phyloP scores from a whole-genome alignment of 2,329 filamentous ascomycete genomes.

The Neophaeococcomyces mojaviensis region DNA sequence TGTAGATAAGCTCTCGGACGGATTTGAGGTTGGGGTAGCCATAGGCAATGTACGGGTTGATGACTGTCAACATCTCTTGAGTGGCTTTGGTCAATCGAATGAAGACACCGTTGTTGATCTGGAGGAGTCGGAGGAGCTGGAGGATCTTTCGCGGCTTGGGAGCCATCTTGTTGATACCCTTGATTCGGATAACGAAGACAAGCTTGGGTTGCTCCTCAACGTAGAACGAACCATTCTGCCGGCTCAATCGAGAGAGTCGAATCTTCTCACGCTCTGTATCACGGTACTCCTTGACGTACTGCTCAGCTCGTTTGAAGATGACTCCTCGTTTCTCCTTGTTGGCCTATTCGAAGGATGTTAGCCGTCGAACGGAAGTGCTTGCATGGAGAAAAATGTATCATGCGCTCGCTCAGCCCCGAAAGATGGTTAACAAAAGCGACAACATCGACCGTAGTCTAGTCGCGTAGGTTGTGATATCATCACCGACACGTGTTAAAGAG shows the following conservation, averaged over 20 bases:
- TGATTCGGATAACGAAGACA: slow-evolving; percentile 97
- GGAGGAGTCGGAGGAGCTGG: slow-evolving; percentile 96
- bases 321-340: slow-evolving; percentile 97
- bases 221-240: slow-evolving; percentile 88
- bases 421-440: slow-evolving; percentile 96
- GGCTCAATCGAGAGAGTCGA: slow-evolving; percentile 79
- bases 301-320: slow-evolving; percentile 99
- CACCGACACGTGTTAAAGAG: slow-evolving; percentile 48
- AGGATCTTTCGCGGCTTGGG: slow-evolving; percentile 99
- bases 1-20: slow-evolving; percentile 98
- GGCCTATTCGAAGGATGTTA: slow-evolving; percentile 51
- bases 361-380: not conserved
- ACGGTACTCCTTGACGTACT: slow-evolving; percentile 99
- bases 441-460: slow-evolving; percentile 97
- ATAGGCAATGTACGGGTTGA: slow-evolving; percentile 98
- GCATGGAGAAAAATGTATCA: not conserved
- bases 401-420: slow-evolving; percentile 75
- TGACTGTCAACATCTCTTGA: slow-evolving; percentile 91
- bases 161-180: slow-evolving; percentile 99
- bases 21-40: slow-evolving; percentile 99
- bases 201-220: slow-evolving; percentile 92
- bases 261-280: slow-evolving; percentile 98
- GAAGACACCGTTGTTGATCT: slow-evolving; percentile 99
- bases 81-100: slow-evolving; percentile 97
- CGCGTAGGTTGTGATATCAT: slow-evolving; percentile 84